Evolutionary conservation across 345 rosid genomes (phyloP).

Genomic region (Gossypium sturtianum): DNA sequence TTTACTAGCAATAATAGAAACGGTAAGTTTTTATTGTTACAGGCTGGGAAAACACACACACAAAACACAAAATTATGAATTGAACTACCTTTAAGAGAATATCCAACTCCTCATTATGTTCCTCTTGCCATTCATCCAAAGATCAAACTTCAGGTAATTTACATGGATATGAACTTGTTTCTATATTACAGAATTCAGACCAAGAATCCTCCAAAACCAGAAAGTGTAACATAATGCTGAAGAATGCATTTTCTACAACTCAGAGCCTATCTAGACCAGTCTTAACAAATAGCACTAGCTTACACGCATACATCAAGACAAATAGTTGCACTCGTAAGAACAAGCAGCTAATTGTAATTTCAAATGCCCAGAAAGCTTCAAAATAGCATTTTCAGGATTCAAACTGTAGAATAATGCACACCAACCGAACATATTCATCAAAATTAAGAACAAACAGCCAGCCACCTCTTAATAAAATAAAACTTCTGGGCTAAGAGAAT

Average conservation of each 20-base stretch:
- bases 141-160: background rate
- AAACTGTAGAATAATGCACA: background rate
- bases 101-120: background rate
- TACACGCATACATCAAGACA: background rate
- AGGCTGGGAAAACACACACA: background rate
- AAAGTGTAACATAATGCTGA: background rate
- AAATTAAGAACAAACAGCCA: background rate
- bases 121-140: background rate
- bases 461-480: background rate
- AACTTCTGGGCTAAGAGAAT: background rate
- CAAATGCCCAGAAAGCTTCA: background rate
- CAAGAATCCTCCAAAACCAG: background rate
- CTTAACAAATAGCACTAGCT: background rate
- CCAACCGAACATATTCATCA: background rate
- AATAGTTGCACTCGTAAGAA: background rate
- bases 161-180: background rate
- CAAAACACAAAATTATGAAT: background rate
- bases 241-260: background rate
- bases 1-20: background rate
- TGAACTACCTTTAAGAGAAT: background rate
- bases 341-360: background rate
- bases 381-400: background rate
- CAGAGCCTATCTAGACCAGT: background rate
- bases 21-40: background rate
- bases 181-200: background rate